These are phyloP conservation scores for Cercospora berteroae DNA, from an alignment of 2,329 filamentous ascomycete species.

Conservation along the genomic window DNA sequence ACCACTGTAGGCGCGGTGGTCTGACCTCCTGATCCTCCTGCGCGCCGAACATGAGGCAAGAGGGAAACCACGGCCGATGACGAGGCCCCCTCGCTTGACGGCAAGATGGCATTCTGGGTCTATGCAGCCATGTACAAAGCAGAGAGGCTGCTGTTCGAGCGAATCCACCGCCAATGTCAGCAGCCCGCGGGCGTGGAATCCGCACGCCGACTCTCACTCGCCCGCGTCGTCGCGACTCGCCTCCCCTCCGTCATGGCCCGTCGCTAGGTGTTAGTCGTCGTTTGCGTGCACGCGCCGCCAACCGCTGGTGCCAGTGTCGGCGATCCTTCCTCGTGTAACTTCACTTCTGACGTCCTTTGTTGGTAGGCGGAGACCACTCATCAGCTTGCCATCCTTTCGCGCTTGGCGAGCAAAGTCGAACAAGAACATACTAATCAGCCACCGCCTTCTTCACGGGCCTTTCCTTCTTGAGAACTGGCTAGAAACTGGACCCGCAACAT, in stretches of 20 bases:
- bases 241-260: not conserved
- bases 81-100: not conserved
- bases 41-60: not conserved
- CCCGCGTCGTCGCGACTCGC: not conserved
- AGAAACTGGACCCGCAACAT: not conserved
- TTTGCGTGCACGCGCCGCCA: not conserved
- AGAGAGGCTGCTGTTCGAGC: not conserved
- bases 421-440: not conserved
- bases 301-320: not conserved
- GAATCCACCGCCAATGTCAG: not conserved
- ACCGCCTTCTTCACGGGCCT: not conserved
- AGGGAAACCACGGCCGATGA: not conserved
- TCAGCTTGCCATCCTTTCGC: not conserved
- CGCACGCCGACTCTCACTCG: not conserved
- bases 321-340: slow-evolving; percentile 1
- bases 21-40: not conserved
- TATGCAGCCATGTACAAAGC: not conserved
- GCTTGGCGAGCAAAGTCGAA: not conserved
- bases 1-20: not conserved
- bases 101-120: not conserved
- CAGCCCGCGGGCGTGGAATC: not conserved
- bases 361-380: not conserved
- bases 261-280: not conserved
- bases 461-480: not conserved
- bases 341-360: not conserved